phyloP scores from a whole-genome alignment of 2,329 filamentous ascomycete genomes.

The Esteya vermicola region DNA sequence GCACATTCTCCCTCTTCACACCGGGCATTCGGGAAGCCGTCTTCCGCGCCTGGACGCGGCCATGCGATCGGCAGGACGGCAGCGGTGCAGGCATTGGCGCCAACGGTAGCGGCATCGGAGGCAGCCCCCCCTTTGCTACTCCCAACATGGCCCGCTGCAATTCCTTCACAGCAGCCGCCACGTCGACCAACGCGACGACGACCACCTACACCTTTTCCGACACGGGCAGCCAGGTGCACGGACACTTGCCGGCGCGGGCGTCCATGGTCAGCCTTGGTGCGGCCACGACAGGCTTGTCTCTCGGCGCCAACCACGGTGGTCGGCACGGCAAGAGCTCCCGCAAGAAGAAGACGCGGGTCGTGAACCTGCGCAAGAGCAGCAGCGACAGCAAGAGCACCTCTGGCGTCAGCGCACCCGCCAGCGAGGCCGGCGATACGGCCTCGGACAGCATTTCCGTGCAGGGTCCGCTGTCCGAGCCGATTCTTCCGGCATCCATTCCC shows the following conservation, averaged over 20 bases:
- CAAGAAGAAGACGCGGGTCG: conserved; percentile 73
- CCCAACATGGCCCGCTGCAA: conserved; percentile 47
- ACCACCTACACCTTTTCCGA: conserved; percentile 64
- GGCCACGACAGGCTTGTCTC: conserved; percentile 44
- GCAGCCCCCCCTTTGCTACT: conserved; percentile 31
- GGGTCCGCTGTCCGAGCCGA: conserved; percentile 46
- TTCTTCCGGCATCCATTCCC: conserved; percentile 39
- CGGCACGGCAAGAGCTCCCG: conserved; percentile 44
- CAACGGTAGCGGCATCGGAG: background rate
- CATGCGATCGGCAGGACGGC: conserved; percentile 52
- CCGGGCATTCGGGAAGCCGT: conserved; percentile 82
- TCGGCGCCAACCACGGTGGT: conserved; percentile 44
- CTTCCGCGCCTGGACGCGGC: conserved; percentile 82
- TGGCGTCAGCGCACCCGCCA: conserved; percentile 30
- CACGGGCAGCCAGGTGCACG: conserved; percentile 47
- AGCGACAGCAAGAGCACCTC: conserved; percentile 15
- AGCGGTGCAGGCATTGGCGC: conserved; percentile 13
- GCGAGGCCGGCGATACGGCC: conserved; percentile 33
- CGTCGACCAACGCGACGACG: conserved; percentile 43
- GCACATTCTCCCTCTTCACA: conserved; percentile 82
- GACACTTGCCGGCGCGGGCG: conserved; percentile 52
- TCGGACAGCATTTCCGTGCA: conserved; percentile 35
- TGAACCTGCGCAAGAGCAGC: conserved; percentile 54
- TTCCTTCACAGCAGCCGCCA: conserved; percentile 43
- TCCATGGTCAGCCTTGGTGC: conserved; percentile 50